Evolutionary conservation across 805 yeast genomes (phyloP).

Genomic region (Saccharomycopsis sp.): DNA sequence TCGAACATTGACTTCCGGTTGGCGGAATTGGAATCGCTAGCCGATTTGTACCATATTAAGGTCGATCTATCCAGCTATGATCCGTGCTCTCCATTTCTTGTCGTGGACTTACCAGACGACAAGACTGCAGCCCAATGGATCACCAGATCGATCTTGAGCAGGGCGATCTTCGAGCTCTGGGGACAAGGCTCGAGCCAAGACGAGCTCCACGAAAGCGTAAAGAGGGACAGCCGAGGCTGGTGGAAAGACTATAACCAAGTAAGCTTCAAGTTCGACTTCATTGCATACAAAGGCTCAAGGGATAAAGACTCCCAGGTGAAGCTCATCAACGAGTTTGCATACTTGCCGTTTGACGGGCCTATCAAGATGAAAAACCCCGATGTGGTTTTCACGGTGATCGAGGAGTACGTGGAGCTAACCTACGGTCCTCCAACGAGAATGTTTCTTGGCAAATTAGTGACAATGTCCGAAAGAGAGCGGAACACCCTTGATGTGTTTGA

Average conservation of each 20-base stretch:
- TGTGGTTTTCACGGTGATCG: conserved; percentile 59
- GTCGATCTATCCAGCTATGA: conserved; percentile 54
- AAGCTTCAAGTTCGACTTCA: conserved; percentile 74
- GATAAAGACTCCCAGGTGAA: conserved; percentile 40
- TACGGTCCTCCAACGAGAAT: no score
- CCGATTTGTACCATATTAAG: conserved; percentile 46
- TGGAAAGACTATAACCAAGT: conserved; percentile 23
- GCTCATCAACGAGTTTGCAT: conserved; percentile 64
- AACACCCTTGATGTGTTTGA: conserved; percentile 71
- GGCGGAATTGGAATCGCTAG: conserved; percentile 81
- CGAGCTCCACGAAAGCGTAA: conserved; percentile 47
- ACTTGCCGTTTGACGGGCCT: conserved; percentile 65
- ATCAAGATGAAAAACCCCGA: conserved; percentile 74
- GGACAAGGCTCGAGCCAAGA: conserved; percentile 50
- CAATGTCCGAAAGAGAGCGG: conserved; percentile 49
- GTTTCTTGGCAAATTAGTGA: conserved; percentile 64
- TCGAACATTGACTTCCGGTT: conserved; percentile 66
- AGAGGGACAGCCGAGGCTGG: conserved; percentile 25
- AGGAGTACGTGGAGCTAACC: conserved; percentile 34
- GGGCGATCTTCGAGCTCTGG: conserved; percentile 79
- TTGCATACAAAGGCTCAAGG: conserved; percentile 67
- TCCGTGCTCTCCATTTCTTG: conserved; percentile 58
- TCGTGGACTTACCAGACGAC: conserved; percentile 58
- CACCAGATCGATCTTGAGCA: conserved; percentile 56
- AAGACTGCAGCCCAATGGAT: conserved; percentile 53